Evolutionary conservation across 345 rosid species (phyloP).

Genomic region (Balakata baccata): DNA sequence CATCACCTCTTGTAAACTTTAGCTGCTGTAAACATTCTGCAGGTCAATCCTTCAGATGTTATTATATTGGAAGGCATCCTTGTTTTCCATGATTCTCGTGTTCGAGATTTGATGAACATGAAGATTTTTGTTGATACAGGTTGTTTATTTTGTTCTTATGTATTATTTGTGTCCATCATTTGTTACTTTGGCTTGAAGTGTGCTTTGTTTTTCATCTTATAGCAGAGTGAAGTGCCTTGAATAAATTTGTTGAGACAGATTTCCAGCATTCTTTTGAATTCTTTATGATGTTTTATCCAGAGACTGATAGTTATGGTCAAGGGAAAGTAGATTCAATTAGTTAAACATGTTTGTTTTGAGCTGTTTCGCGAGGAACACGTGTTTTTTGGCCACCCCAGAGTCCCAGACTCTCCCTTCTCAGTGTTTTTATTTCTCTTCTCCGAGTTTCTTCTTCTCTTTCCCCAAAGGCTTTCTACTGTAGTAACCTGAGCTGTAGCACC

Average conservation of each 20-base stretch:
- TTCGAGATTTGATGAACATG: slow-evolving; percentile 92
- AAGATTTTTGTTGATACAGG: slow-evolving; percentile 99
- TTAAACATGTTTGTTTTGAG: too few relatives aligned
- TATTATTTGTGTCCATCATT: not conserved
- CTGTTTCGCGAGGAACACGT: not conserved
- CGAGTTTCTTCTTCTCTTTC: too few relatives aligned
- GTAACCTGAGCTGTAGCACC: too few relatives aligned
- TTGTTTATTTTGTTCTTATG: slow-evolving; percentile 27
- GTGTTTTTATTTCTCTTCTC: too few relatives aligned
- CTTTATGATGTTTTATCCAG: too few relatives aligned
- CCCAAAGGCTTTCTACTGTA: not conserved
- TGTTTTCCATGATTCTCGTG: slow-evolving; percentile 80
- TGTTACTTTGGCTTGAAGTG: not conserved
- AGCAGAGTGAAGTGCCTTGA: not conserved
- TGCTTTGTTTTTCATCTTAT: not conserved
- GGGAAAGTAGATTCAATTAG: too few relatives aligned
- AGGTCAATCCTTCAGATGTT: slow-evolving; percentile 96
- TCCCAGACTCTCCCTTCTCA: too few relatives aligned
- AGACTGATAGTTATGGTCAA: too few relatives aligned
- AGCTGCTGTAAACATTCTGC: slow-evolving; percentile 25
- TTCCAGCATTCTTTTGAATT: not conserved
- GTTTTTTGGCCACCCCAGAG: not conserved
- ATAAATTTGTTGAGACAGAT: not conserved
- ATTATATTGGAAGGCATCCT: slow-evolving; percentile 95
- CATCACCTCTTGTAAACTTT: slow-evolving; percentile 3